These are phyloP conservation scores for Durusdinium trenchii DNA, from an alignment of 73 alveolate genomes.

Conservation along the genomic window DNA sequence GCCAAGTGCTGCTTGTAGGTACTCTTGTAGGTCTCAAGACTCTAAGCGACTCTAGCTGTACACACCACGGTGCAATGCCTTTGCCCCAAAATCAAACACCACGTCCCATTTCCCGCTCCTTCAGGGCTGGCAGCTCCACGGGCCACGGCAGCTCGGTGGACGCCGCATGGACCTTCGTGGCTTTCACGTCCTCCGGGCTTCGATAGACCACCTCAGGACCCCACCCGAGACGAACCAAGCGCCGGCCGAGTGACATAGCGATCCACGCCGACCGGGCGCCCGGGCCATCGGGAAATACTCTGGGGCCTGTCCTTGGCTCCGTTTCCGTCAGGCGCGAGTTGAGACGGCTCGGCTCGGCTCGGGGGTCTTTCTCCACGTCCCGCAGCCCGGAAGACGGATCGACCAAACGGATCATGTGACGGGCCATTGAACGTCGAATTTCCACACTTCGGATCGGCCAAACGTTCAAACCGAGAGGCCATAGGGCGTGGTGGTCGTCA, in stretches of 20 bases:
- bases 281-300: neutral
- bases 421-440: neutral
- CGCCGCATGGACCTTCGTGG: neutral
- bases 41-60: too few species aligned
- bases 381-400: neutral
- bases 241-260: neutral
- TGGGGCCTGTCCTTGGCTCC: neutral
- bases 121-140: neutral
- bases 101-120: too few species aligned
- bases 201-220: neutral
- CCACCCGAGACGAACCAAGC: neutral
- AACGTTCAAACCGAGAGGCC: neutral
- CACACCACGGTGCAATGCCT: too few species aligned
- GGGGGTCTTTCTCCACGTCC: neutral
- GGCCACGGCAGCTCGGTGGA: neutral
- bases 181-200: neutral
- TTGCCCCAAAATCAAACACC: too few species aligned
- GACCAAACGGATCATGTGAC: neutral
- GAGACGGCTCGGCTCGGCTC: too few species aligned
- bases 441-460: neutral
- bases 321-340: neutral
- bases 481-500: slow-evolving; percentile 42
- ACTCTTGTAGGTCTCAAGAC: too few species aligned
- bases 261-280: neutral
- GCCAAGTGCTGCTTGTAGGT: too few species aligned